Evolutionary conservation across 2,329 filamentous ascomycete genomes (phyloP), one percentile per base, ranked within the genome.

Genomic region (Apiospora malaysiana): DNA sequence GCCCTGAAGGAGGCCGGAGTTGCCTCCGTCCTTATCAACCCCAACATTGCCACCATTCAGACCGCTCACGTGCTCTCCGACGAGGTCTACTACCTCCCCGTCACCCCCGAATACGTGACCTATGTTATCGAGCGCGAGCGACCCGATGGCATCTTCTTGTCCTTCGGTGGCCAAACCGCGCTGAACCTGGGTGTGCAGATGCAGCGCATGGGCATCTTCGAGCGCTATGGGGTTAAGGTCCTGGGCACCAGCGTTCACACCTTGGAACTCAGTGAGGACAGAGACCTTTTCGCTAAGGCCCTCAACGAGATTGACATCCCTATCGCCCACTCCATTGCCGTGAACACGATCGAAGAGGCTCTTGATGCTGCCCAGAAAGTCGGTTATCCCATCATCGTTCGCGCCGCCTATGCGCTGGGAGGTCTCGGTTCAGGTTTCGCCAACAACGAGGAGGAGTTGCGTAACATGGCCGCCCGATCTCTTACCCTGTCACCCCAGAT

Each of bases 31-130:
- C 90, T 98, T 75, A 95, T 98, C 82, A 98, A 98, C 85, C 95
- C 95, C 78, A 98, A 98, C 82, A 98, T 98, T 81, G 95, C 95
- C 72, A 98, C 96, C 71, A 98, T 98, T 79, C 95, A 98, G 85
- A 98, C 95, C 77, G 94, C 97, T 82, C 95, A 98, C 87, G 92
- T 92, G 79, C 92, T 98, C 80, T 94, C 94, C 79, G 95, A 98
- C 81, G 95, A 98, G 85, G 93, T 98, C 79, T 98, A 98, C 88
- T 98, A 98, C 84, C 92, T 98, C 47, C 96, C 96, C 70, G 95
- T 99, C 78, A 99, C 96, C 23, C 93, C 95, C 74, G 95, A 98
- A 88, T 99, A 98, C 84, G 95, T 98, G 80, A 93, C 93, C 79
- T 95, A 98, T 83, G 95, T 99, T 73, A 98, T 99, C 81, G 94